phyloP scores from a whole-genome alignment of 257 asterid species.

The Henckelia pumila region DNA sequence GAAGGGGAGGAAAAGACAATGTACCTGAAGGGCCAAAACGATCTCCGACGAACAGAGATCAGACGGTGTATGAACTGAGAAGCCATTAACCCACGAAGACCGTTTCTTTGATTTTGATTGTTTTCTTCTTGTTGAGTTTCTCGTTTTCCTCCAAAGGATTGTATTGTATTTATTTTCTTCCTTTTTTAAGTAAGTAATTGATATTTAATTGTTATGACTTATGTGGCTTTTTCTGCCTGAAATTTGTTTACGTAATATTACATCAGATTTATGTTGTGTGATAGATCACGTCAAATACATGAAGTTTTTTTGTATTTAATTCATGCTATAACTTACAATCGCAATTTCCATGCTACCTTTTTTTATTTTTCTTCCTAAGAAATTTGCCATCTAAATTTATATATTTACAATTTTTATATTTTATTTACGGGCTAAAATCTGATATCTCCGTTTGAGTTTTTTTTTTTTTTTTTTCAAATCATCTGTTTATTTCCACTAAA shows the following conservation, averaged over 20 bases:
- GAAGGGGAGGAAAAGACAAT: conserved; percentile 8
- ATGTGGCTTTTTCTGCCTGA: neutral
- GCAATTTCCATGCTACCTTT: too few species aligned
- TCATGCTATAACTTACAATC: too few species aligned
- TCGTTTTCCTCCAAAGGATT: neutral
- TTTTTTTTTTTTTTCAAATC: too few species aligned
- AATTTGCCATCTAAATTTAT: too few species aligned
- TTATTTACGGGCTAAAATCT: too few species aligned
- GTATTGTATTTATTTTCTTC: neutral
- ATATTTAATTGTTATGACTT: neutral
- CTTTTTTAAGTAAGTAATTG: neutral
- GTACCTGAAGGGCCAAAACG: conserved; percentile 37
- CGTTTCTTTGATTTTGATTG: conserved; percentile 26
- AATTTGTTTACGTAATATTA: neutral
- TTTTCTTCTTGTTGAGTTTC: conserved; percentile 5
- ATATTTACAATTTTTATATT: too few species aligned
- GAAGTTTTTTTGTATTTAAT: too few species aligned
- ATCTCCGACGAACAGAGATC: conserved; percentile 47
- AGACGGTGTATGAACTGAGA: conserved; percentile 28
- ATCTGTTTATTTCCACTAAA: too few species aligned
- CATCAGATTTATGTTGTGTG: too few species aligned
- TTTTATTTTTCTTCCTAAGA: too few species aligned
- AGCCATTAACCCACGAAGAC: conserved; percentile 44
- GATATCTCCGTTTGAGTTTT: too few species aligned
- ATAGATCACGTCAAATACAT: too few species aligned